These are phyloP conservation scores for Zasmidium citrigriseum DNA, from an alignment of 2,329 filamentous ascomycete genomes.

Conservation along the genomic window DNA sequence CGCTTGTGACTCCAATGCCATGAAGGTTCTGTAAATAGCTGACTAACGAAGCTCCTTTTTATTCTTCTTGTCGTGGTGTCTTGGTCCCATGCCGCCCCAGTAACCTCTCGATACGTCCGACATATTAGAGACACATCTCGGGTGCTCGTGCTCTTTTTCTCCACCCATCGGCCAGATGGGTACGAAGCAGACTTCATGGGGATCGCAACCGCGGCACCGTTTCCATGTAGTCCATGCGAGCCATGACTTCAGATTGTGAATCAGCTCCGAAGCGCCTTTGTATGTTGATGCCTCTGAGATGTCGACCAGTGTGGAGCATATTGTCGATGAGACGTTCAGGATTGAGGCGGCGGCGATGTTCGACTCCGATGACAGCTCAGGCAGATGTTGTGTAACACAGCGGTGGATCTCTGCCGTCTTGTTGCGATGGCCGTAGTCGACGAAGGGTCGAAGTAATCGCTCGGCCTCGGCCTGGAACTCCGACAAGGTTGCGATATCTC, in stretches of 20 bases:
- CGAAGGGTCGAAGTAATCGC: constrained; percentile 39
- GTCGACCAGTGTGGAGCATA: constrained; percentile 38
- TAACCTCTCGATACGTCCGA: constrained; percentile 19
- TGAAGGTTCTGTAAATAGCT: too few species aligned
- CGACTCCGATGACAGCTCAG: constrained; percentile 16
- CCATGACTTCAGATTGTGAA: constrained; percentile 49
- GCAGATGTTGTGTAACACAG: constrained; percentile 51
- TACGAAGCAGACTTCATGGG: constrained; percentile 60
- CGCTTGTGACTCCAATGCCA: too few species aligned
- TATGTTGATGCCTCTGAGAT: constrained; percentile 19
- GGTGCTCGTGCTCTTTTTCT: constrained; percentile 55
- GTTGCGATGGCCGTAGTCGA: constrained; percentile 39
- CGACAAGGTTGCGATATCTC: constrained; percentile 17
- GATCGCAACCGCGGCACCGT: constrained; percentile 54
- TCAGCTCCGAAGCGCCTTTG: constrained; percentile 30
- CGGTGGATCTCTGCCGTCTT: constrained; percentile 44
- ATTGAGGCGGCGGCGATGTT: constrained; percentile 35
- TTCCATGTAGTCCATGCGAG: constrained; percentile 65
- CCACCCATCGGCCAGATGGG: constrained; percentile 64
- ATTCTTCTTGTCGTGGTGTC: too few species aligned
- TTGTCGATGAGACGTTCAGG: constrained; percentile 29
- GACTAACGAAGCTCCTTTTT: background rate
- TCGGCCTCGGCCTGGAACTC: constrained; percentile 32
- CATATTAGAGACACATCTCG: constrained; percentile 43
- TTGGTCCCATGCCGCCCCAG: constrained; percentile 21